A percentile compares a stretch with the other conserved stretches of the same genome.
Conservation (phyloP, 2,329 filamentous ascomycete species). For the Talaromyces atroroseus region DNA sequence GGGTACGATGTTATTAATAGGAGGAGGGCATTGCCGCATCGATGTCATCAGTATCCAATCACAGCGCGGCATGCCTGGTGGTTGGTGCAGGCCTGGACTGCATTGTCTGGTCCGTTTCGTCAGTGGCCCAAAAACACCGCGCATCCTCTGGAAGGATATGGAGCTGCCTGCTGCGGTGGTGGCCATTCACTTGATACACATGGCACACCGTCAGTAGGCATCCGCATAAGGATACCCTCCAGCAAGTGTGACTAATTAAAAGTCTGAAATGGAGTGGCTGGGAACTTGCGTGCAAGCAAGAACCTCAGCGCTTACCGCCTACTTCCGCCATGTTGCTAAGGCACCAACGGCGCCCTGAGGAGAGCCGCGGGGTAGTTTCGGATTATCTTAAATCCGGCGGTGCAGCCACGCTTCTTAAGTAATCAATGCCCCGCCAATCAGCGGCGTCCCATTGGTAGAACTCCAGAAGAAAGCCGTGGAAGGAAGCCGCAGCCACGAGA, state of each 20-base stretch:
- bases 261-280: neutral
- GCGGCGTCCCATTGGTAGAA: constrained; percentile 6
- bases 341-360: constrained; percentile 6
- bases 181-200: too few relatives aligned
- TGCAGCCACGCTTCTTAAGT: neutral
- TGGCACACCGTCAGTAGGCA: neutral
- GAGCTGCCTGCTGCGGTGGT: neutral
- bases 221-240: neutral
- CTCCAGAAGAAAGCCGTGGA: constrained; percentile 13
- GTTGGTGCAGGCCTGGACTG: neutral
- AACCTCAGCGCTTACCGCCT: constrained; percentile 4
- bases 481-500: constrained; percentile 11
- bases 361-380: constrained; percentile 13
- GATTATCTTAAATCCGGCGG: constrained; percentile 1
- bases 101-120: constrained; percentile 3
- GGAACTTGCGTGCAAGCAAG: too few relatives aligned
- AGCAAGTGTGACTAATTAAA: neutral
- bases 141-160: neutral
- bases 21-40: constrained; percentile 1
- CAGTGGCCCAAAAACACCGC: neutral
- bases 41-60: constrained; percentile 8
- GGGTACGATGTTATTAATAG: neutral
- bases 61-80: neutral
- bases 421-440: neutral
- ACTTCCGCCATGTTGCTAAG: constrained; percentile 17